A percentile compares a stretch with the other conserved stretches of the same genome.
Conservation (phyloP, 768 basidiomycete species). For the Rhizopogon vulgaris region DNA sequence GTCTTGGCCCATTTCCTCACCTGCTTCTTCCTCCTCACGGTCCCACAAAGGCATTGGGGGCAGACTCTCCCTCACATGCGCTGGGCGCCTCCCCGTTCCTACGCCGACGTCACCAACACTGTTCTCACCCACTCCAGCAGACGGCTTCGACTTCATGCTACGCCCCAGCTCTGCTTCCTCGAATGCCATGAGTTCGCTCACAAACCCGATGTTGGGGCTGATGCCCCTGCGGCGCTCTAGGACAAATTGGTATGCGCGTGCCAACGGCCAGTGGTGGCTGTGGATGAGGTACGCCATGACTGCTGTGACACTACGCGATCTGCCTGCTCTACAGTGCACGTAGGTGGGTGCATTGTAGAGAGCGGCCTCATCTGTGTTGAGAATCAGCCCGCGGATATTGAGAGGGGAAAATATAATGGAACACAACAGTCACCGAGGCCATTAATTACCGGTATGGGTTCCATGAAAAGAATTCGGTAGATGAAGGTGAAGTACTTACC, state of each 20-base stretch:
- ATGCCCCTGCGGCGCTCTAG: constrained; percentile 90
- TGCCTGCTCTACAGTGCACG: constrained; percentile 95
- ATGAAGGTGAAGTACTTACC: constrained; percentile 47
- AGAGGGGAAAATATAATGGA: neutral
- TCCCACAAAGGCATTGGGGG: constrained; percentile 29
- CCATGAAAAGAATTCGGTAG: neutral
- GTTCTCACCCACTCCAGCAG: neutral
- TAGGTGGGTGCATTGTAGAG: constrained; percentile 86
- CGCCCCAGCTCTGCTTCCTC: constrained; percentile 82
- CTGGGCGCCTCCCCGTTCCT: constrained; percentile 38
- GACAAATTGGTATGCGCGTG: constrained; percentile 87
- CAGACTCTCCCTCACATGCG: constrained; percentile 70
- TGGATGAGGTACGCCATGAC: constrained; percentile 98
- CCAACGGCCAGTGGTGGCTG: constrained; percentile 94
- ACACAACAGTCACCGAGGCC: neutral
- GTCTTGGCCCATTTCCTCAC: constrained; percentile 61
- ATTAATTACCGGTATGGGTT: neutral
- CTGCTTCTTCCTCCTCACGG: constrained; percentile 4
- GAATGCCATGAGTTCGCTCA: constrained; percentile 94
- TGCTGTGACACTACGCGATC: constrained; percentile 92
- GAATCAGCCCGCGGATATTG: neutral
- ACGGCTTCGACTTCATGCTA: constrained; percentile 29
- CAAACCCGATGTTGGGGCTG: constrained; percentile 96
- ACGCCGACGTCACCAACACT: constrained; percentile 16
- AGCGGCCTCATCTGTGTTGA: constrained; percentile 74